Evolutionary conservation across 345 rosid species (phyloP), one percentile per base, ranked within the genome.

Genomic region (Eucalyptus decipiens): DNA sequence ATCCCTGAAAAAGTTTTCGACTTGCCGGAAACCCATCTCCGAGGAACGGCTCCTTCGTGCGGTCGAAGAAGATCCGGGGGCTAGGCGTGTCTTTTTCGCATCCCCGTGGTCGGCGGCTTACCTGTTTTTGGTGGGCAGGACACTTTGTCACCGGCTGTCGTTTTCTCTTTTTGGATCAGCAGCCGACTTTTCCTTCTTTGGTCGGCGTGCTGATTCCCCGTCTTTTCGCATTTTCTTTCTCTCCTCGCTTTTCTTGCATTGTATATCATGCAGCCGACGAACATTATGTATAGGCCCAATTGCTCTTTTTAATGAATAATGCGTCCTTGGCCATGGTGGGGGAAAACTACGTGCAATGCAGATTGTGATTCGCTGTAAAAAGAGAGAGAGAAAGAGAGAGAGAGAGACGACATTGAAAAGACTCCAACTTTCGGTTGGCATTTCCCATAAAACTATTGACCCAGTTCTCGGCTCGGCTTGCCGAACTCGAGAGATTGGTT

Each of bases 161-260:
- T 88, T 91, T 69, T 92, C 89, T 88, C 49, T 83, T 67, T 45
- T 87, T 7, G n/a, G 85, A 86, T 86, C 90, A 88, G 88, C 93
- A 91, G 93, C 96, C 93, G 92, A 92, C 95, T 90, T 93, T 91
- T 86, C 28, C 87, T 91, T 90, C 88, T 47, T 62, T 85, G 87
- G 95, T 92, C 93, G 94, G 94, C 93, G 67, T 87, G 90, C 90
- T 60, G 32, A 45, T 30, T 90, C 89, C 37, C 86, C 19, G 11
- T 11, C 69, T 62, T 87, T n/a, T 67, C 42, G 58, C 58, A 52
- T 19, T 52, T 81, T 48, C 15, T 88, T 37, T 37, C 67, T 72
- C 26, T 72, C 19, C 45, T 19, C 45, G 45, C 76, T 65, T 65
- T 67, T 16, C 40, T 8, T 56, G 34, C 80, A 3, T 76, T 76